Percentiles rank a stretch among this genome's conserved stretches.
These are phyloP conservation scores for Andalucia godoyi DNA, from an alignment of 78 protist genomes.

Conservation along the genomic window DNA sequence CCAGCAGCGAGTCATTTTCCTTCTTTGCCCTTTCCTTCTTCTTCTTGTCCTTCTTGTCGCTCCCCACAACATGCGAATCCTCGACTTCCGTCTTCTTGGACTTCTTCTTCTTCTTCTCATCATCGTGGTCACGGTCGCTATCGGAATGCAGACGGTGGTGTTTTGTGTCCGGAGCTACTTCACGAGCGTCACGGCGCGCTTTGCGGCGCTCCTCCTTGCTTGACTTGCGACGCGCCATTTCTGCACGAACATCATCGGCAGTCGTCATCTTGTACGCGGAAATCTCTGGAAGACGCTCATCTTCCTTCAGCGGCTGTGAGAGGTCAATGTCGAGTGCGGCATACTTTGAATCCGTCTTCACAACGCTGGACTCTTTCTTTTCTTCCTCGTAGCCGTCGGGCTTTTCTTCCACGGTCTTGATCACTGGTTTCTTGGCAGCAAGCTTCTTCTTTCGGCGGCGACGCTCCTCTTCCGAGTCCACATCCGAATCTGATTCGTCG, in stretches of 20 bases:
- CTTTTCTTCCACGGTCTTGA: neutral
- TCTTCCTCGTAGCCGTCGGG: neutral
- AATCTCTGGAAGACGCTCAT: neutral
- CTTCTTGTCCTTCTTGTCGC: constrained; percentile 6
- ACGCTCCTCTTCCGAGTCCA: neutral
- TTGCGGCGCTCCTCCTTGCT: neutral
- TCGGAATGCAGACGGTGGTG: neutral
- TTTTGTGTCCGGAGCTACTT: neutral
- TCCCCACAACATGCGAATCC: neutral
- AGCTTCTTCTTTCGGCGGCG: no score
- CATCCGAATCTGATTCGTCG: neutral
- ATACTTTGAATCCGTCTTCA: neutral
- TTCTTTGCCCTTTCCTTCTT: neutral
- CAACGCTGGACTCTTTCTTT: neutral
- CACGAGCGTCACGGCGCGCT: neutral
- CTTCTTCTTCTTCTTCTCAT: neutral
- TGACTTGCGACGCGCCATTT: neutral
- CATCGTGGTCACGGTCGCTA: neutral
- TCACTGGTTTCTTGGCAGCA: neutral
- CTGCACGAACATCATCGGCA: neutral
- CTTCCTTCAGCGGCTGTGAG: neutral
- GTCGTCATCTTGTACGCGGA: neutral
- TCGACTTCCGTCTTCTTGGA: neutral
- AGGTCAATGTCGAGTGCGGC: neutral
- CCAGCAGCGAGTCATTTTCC: no score